Base-by-base conservation (phyloP, 495 filamentous ascomycete genomes). In the Neurospora terricola region DNA sequence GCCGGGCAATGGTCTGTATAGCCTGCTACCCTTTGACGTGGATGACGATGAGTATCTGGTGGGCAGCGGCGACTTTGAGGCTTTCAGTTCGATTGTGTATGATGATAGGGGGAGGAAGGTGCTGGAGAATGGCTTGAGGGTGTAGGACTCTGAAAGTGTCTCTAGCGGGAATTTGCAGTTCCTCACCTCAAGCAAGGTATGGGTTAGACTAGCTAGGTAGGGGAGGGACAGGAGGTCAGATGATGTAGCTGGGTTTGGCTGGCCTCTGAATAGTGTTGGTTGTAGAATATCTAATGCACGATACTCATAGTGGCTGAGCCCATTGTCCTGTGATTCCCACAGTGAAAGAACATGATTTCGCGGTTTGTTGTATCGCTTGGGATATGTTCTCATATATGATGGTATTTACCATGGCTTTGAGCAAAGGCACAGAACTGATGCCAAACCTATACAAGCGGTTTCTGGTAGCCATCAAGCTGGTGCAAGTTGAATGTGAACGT, bases 1-100 rank as follows among this genome's bases (percentile, higher is more conserved):
- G 75, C 82, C 89, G 16, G 92, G 91, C 4, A 87, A 87, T 70
- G 87, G 87, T 9, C 70, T 87, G 69, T 86, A 87, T 69, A 78
- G 79, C 6, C 80, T 79, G 42, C 75, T 88, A 21, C 77, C 78
- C 42, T 66, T 18, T 3, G 85, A 87, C 71, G 76, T 81, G 21
- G 79, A 87, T 30, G 87, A 88, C 70, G 76, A 83, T 4, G 81
- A 83, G 59, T 43, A 72, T 39, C 73, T 87, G 68, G 81, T 82
- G 18, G 86, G 86, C 30, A 78, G 80, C 8, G 81, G 82, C 38
- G 87, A 87, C 73, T 85, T 82, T 73, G 86, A 87, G 73, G 82
- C 87, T 6, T 88, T 88, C 73, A 88, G 86, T 73, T 81, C 83
- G 69, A 82, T 84, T 38, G 75, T 84, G 18, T 87, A 84, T 75